A percentile compares a stretch with the other conserved stretches of the same genome.
Evolutionary conservation across 2,329 filamentous ascomycete species (phyloP).

Genomic region (Claviceps monticola): DNA sequence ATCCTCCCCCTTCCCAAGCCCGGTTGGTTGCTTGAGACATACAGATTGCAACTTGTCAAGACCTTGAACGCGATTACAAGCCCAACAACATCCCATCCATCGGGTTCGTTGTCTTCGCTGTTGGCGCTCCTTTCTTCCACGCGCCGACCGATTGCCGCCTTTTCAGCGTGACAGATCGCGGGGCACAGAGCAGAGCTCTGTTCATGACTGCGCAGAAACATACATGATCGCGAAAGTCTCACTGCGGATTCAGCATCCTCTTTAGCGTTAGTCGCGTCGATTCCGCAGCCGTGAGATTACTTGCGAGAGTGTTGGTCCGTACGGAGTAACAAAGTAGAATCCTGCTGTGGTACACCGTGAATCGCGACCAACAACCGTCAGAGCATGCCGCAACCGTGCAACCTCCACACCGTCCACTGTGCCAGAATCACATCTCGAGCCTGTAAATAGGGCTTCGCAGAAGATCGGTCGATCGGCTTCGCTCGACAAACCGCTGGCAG

Average conservation of each 20-base stretch:
- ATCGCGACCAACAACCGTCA: background rate
- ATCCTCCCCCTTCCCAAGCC: background rate
- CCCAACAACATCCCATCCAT: background rate
- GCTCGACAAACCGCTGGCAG: background rate
- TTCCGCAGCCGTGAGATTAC: background rate
- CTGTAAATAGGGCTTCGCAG: background rate
- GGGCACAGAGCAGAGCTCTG: background rate
- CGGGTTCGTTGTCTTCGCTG: background rate
- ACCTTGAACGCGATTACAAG: background rate
- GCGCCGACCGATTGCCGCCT: background rate
- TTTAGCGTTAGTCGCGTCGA: background rate
- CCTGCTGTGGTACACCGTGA: background rate
- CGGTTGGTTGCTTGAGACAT: background rate
- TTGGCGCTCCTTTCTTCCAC: background rate
- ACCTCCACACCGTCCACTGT: background rate
- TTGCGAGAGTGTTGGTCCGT: background rate
- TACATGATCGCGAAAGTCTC: background rate
- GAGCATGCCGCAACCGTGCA: slow-evolving; percentile 4
- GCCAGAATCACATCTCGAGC: background rate
- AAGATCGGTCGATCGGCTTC: too few species aligned
- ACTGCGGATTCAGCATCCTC: background rate
- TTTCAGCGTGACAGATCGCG: background rate
- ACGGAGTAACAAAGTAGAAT: background rate
- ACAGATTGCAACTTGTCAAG: background rate
- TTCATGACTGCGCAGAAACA: background rate